Percentiles rank a stretch among this genome's conserved stretches.
These are phyloP conservation scores for Rhododendron molle DNA, from an alignment of 148 eudicot genomes.

Conservation along the genomic window DNA sequence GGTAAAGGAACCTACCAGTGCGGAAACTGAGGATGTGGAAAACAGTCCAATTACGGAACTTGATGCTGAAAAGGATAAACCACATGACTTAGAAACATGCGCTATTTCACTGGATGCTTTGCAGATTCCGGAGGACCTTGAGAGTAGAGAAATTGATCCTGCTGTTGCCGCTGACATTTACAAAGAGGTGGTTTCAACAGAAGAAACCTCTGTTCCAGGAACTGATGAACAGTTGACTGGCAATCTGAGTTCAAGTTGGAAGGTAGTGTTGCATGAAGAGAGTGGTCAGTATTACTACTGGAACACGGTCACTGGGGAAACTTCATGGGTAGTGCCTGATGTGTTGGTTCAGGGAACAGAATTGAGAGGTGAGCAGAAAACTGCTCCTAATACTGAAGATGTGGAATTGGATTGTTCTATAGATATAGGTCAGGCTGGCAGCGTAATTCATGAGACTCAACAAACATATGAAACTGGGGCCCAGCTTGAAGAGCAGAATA, in stretches of 20 bases:
- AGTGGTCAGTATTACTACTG: conserved; percentile 85
- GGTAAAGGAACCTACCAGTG: conserved; percentile 26
- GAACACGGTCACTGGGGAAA: conserved; percentile 87
- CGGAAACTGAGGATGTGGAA: conserved; percentile 30
- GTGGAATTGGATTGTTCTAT: conserved; percentile 16
- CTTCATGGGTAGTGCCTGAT: conserved; percentile 89
- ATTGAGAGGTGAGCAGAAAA: conserved; percentile 25
- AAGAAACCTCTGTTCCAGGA: conserved; percentile 20
- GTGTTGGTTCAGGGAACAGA: conserved; percentile 45
- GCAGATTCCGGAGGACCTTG: conserved; percentile 25
- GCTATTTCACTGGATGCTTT: conserved; percentile 28
- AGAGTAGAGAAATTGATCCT: conserved; percentile 14
- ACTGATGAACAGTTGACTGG: conserved; percentile 31
- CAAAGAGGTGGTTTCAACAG: conserved; percentile 18
- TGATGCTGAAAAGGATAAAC: conserved; percentile 25
- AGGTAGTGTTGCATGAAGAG: conserved; percentile 91
- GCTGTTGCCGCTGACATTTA: conserved; percentile 18
- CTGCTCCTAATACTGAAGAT: conserved; percentile 27
- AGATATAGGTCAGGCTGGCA: conserved; percentile 22
- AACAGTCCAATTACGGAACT: conserved; percentile 23
- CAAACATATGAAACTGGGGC: conserved; percentile 18
- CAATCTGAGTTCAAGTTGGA: conserved; percentile 56
- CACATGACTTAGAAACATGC: conserved; percentile 20
- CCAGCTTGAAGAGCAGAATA: conserved; percentile 21
- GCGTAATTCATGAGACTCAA: conserved; percentile 20